Base-by-base conservation (phyloP, 768 basidiomycete species). In the Rossbeevera mucosa region DNA sequence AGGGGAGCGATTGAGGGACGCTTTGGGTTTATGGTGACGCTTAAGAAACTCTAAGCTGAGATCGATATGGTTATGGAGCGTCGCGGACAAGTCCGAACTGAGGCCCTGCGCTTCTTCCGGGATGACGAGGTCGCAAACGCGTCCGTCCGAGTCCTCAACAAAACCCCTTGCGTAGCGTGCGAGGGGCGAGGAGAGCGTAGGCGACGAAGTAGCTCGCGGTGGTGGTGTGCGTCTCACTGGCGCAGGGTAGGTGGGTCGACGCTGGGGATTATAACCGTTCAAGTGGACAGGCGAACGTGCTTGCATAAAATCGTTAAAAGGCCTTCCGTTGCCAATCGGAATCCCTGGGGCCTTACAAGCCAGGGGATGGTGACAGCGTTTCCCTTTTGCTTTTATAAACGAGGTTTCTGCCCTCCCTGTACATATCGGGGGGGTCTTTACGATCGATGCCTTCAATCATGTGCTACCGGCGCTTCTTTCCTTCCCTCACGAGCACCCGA, bases 21-120 rank as follows among this genome's bases (percentile, higher is more conserved):
- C 59, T 47, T 76, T 76, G 44, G 78, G 77, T 63, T 73, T 77
- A 74, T 84, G 83, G 73, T 83, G 83, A 72, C 84, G 82, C 73
- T 82, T 77, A 69, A 75, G 75, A 63, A 71, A 71, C 58, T 77
- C 74, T 44, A 60, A 49, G 57, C 63, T 65, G 60, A 67, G 59
- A 69, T 69, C 69, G 59, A 71, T 69, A 57, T 54, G 63, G 14
- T 53, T 57, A 48, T 68, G 68, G 55, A 61, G 58, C 20, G 69
- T 52, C 40, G 61, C 67, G 69, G 67, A 47, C 69, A 71, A 65
- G 58, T 67, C 68, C 69, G 68, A 71, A 49, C 45, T 54, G 16
- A 57, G 45, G 22, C 59, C 59, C 18, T 60, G 57, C 0, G 40
- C 47, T 46, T 69, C 67, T 44, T 68, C 67, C 12, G 67, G 67